phyloP scores from a whole-genome alignment of 1,284 basidiomycete species.

The Exobasidium rhododendri region DNA sequence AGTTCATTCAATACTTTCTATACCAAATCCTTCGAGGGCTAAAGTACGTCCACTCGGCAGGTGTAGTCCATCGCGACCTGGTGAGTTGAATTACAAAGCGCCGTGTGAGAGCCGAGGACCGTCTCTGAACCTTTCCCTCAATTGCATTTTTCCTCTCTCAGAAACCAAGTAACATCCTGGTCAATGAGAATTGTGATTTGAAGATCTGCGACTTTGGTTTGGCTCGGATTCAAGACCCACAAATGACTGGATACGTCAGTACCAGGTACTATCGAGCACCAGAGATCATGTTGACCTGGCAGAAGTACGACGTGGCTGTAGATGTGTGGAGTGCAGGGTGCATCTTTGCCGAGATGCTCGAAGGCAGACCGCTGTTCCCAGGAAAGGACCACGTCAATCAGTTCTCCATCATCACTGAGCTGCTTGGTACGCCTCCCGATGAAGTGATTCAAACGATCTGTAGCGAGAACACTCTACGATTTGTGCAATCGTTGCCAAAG shows the following conservation, averaged over 20 bases:
- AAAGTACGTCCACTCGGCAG: constrained; percentile 99
- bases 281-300: constrained; percentile 99
- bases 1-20: constrained; percentile 99
- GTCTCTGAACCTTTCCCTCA: background rate
- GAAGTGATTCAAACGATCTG: constrained; percentile 99
- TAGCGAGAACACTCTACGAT: constrained; percentile 97
- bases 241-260: constrained; percentile 99
- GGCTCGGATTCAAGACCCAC: constrained; percentile 86
- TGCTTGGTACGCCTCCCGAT: constrained; percentile 94
- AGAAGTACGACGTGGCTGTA: constrained; percentile 90
- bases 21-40: constrained; percentile 98
- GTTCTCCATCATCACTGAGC: constrained; percentile 98
- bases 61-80: constrained; percentile 91
- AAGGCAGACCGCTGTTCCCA: constrained; percentile 97
- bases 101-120: background rate
- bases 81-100: constrained; percentile 15
- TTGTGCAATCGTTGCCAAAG: constrained; percentile 95
- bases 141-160: constrained; percentile 48
- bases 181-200: constrained; percentile 99
- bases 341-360: constrained; percentile 99
- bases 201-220: constrained; percentile 99
- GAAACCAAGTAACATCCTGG: constrained; percentile 99
- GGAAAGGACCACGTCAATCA: constrained; percentile 99
- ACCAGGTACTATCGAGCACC: constrained; percentile 98
- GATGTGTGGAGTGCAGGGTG: constrained; percentile 73